phyloP scores from a whole-genome alignment of 768 basidiomycete genomes.

The Termitomyces sp. region DNA sequence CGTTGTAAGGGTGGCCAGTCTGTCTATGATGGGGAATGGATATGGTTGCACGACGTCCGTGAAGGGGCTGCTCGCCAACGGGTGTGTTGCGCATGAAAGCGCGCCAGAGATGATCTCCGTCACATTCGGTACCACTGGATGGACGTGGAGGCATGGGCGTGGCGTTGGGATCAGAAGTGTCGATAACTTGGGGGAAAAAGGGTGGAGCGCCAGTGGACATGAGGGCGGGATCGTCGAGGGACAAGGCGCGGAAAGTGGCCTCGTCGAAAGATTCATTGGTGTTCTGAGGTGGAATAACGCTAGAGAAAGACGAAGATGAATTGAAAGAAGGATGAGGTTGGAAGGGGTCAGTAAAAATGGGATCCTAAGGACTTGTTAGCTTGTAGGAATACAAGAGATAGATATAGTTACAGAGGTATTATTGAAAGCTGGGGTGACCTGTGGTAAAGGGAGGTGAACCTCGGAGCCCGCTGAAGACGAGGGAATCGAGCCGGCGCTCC shows the following conservation, averaged over 20 bases:
- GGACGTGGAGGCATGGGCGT: constrained; percentile 20
- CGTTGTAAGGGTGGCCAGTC: no score
- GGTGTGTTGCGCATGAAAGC: constrained; percentile 4
- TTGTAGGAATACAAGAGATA: no score
- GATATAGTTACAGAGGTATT: neutral
- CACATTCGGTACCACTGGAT: neutral
- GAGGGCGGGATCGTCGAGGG: constrained; percentile 66
- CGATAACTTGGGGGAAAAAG: constrained; percentile 15
- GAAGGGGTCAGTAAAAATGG: neutral
- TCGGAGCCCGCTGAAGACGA: neutral
- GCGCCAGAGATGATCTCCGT: constrained; percentile 1
- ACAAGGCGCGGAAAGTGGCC: constrained; percentile 70
- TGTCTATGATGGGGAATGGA: neutral
- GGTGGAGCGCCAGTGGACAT: constrained; percentile 36
- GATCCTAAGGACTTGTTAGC: neutral
- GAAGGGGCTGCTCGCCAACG: neutral
- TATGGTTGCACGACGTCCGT: neutral
- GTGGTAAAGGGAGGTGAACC: neutral
- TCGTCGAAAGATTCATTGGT: constrained; percentile 16
- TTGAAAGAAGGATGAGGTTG: neutral
- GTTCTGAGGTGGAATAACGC: neutral
- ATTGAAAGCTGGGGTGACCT: neutral
- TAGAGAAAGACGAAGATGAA: neutral
- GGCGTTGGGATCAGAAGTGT: constrained; percentile 10
- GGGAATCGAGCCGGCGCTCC: neutral